Base-by-base conservation (phyloP, 139 green algal genomes). In the Chlorella sp. region DNA sequence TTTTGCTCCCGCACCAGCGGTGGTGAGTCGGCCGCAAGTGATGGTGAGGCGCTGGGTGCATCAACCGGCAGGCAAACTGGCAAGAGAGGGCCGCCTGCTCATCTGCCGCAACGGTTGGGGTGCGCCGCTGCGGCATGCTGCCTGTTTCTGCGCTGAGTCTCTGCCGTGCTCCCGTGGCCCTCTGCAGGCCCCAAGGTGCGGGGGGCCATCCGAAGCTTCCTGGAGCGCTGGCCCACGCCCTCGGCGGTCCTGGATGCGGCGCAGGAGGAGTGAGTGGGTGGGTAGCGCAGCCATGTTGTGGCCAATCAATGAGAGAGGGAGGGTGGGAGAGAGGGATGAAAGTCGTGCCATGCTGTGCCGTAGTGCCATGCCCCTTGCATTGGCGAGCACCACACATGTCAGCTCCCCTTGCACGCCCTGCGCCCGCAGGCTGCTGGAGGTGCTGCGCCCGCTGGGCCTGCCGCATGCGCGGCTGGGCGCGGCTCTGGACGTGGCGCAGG, bases 1-100 rank as follows among this genome's bases (percentile, higher is more conserved):
- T 81, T 93, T 30, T 94, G 91, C 87, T 90, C 85, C 81, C 85
- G 90, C 44, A 94, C 91, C 26, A 92, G 64, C 34, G 90, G 91
- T 24, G 82, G 51, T 60, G 51, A 20, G 51, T 60, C 13, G 51
- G 51, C 11, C 51, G 51, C n/a, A n/a, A n/a, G n/a, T n/a, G 51
- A 2, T 60, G 51, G 13, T 11, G 11, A 26, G 51, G 51, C 46
- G 51, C 51, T 24, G 51, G 51, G 51, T 60, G 46, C n/a, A n/a
- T n/a, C n/a, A n/a, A n/a, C n/a, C n/a, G n/a, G n/a, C n/a, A n/a
- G n/a, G n/a, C n/a, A n/a, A n/a, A n/a, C n/a, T n/a, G n/a, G n/a
- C n/a, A n/a, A n/a, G n/a, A n/a, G n/a, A n/a, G n/a, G n/a, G n/a
- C n/a, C n/a, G n/a, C n/a, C n/a, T n/a, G n/a, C n/a, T n/a, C n/a